Base-by-base conservation (phyloP, 2,329 filamentous ascomycete species). In the Pseudocercospora eumusae region DNA sequence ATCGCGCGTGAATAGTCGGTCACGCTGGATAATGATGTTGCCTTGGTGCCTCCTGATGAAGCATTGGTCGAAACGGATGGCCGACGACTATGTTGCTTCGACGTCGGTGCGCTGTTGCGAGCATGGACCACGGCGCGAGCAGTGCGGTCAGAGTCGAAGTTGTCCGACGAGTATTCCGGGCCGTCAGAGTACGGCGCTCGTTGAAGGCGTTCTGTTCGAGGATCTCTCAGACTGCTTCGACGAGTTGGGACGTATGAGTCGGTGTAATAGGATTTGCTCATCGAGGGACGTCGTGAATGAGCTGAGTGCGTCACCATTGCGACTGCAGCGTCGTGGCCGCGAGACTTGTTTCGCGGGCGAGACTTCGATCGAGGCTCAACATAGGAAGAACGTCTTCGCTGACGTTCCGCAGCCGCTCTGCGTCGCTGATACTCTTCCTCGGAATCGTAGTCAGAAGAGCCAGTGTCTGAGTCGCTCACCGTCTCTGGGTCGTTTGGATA, bases 31-130 rank as follows among this genome's bases (percentile, higher is more conserved):
- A 62, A 56, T 36, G 57, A 64, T 8, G 70, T 72, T 2, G 73
- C 68, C 55, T 75, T 75, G 18, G 74, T 74, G 2, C 71, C 61
- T 25, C 67, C 66, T 9, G 69, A 69, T 3, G 70, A 70, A 8
- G 68, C 64, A 42, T 63, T 62, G 3, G 71, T 75, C 2, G 72
- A 68, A 21, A 76, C 64, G 4, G 75, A 71, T 8, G 76, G 69
- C 4, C 68, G 69, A 21, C 70, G 76, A 40, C 74, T 74, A 52
- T 60, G 57, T 55, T 52, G 36, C 9, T 60, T 59, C 10, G 59
- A 50, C 2, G 27, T 20, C 9, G 40, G 33, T 11, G 61, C 52
- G 42, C 71, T 73, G 42, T 62, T 50, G 4, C 69, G 69, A 9
- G 63, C 64, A 31, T 59, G 57, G 11, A 69, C 60, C 8, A 62